Evolutionary conservation across 768 basidiomycete species (phyloP).

Genomic region (Tubosaeta sp.): DNA sequence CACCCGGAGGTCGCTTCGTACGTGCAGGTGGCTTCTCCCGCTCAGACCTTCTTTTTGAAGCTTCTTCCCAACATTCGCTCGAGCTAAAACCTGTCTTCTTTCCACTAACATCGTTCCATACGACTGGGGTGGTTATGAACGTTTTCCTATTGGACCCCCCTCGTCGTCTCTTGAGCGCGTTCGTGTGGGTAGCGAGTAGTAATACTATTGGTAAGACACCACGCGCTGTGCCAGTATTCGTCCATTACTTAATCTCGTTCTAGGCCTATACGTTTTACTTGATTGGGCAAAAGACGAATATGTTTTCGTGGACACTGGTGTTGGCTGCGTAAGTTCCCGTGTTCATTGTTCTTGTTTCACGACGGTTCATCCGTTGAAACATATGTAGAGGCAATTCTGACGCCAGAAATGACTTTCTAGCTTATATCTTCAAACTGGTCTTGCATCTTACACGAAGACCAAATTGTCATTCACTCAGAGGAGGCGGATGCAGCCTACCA

Average conservation of each 20-base stretch:
- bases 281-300: constrained; percentile 67
- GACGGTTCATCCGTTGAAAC: constrained; percentile 4
- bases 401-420: constrained; percentile 29
- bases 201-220: constrained; percentile 29
- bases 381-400: constrained; percentile 1
- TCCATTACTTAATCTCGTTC: constrained; percentile 26
- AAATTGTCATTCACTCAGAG: constrained; percentile 74
- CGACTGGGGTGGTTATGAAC: constrained; percentile 69
- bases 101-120: constrained; percentile 59
- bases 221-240: not conserved
- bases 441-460: constrained; percentile 60
- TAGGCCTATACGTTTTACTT: constrained; percentile 58
- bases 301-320: constrained; percentile 69
- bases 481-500: constrained; percentile 62
- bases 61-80: constrained; percentile 1
- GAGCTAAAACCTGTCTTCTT: constrained; percentile 46
- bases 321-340: constrained; percentile 57
- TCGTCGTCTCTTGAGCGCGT: constrained; percentile 57
- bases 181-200: constrained; percentile 57
- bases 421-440: constrained; percentile 72
- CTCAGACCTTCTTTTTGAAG: constrained; percentile 9
- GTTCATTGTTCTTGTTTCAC: not conserved
- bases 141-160: constrained; percentile 70
- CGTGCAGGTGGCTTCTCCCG: constrained; percentile 7
- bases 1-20: not conserved